Percentiles rank a stretch among this genome's conserved stretches.
These are phyloP conservation scores for Pseudevernia furfuracea DNA, from an alignment of 495 filamentous ascomycete genomes.

Conservation along the genomic window DNA sequence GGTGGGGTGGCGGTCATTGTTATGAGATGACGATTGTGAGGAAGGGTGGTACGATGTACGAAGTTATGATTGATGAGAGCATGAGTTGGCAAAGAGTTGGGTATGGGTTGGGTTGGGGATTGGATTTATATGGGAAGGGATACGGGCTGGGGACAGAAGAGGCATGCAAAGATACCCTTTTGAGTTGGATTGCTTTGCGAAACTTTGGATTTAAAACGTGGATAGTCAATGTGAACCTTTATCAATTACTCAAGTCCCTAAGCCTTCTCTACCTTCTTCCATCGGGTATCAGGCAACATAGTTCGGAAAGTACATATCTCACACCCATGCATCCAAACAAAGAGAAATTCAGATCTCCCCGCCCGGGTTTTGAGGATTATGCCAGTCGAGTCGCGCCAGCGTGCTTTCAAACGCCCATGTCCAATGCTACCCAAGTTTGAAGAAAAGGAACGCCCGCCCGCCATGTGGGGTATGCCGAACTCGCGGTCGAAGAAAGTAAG, in stretches of 20 bases:
- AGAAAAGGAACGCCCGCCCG: conserved; percentile 14
- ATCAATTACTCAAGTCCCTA: neutral
- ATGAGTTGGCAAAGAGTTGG: neutral
- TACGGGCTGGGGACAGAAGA: neutral
- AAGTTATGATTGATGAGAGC: conserved; percentile 4
- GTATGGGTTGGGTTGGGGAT: neutral
- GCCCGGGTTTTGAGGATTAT: neutral
- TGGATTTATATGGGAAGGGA: neutral
- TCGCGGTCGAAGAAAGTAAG: conserved; percentile 8
- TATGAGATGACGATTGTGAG: conserved; percentile 27
- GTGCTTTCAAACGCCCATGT: conserved; percentile 12
- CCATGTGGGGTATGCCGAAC: conserved; percentile 12
- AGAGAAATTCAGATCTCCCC: neutral
- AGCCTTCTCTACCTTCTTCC: neutral
- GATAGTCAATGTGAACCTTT: neutral
- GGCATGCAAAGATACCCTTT: conserved; percentile 11
- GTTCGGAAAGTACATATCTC: conserved; percentile 8
- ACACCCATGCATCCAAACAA: conserved; percentile 9
- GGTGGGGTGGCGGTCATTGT: conserved; percentile 43
- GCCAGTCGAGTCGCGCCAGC: neutral
- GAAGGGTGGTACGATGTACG: neutral
- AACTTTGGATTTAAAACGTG: neutral
- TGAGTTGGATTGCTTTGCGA: neutral
- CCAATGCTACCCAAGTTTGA: conserved; percentile 18
- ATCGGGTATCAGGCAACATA: neutral